Percentiles rank a stretch among this genome's conserved stretches.
These are phyloP conservation scores for Ophiostoma sp. DNA, from an alignment of 2,329 filamentous ascomycete species.

Conservation along the genomic window DNA sequence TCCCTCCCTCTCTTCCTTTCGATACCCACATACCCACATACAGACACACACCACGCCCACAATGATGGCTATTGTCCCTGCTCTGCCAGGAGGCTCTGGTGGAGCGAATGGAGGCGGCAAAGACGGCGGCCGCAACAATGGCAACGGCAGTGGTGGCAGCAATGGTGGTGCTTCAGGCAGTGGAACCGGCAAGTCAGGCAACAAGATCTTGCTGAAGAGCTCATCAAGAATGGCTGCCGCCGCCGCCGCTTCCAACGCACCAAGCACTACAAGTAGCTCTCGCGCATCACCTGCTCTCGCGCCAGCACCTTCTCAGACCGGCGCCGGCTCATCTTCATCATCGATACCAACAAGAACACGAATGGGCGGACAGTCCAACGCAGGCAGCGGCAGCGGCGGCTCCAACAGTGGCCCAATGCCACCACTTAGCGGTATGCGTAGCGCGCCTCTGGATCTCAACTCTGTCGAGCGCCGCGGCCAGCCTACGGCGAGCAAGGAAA, in stretches of 20 bases:
- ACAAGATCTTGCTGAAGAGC: slow-evolving; percentile 35
- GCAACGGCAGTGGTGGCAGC: slow-evolving; percentile 17
- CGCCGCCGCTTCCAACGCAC: slow-evolving; percentile 42
- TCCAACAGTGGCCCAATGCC: slow-evolving; percentile 44
- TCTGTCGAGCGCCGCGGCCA: slow-evolving; percentile 92
- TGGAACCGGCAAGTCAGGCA: slow-evolving; percentile 11
- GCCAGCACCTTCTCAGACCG: slow-evolving; percentile 34
- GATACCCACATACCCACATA: not conserved
- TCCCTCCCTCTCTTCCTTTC: not conserved
- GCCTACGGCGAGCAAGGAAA: slow-evolving; percentile 72
- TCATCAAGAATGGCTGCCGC: slow-evolving; percentile 36
- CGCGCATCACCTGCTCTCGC: slow-evolving; percentile 53
- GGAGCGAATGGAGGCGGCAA: slow-evolving; percentile 17
- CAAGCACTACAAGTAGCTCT: slow-evolving; percentile 46
- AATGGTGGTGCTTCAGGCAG: not conserved
- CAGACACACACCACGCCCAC: not conserved
- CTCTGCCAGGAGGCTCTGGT: slow-evolving; percentile 13
- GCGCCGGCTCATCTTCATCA: slow-evolving; percentile 34
- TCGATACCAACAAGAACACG: slow-evolving; percentile 54
- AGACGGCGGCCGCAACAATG: slow-evolving; percentile 14
- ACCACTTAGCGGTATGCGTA: slow-evolving; percentile 58
- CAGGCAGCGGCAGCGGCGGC: slow-evolving; percentile 28
- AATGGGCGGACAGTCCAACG: slow-evolving; percentile 48
- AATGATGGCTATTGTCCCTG: slow-evolving; percentile 29
- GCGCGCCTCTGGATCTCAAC: slow-evolving; percentile 72